Base-by-base conservation (phyloP, 208 protist species). In the Leptomonas pyrrhocoris region DNA sequence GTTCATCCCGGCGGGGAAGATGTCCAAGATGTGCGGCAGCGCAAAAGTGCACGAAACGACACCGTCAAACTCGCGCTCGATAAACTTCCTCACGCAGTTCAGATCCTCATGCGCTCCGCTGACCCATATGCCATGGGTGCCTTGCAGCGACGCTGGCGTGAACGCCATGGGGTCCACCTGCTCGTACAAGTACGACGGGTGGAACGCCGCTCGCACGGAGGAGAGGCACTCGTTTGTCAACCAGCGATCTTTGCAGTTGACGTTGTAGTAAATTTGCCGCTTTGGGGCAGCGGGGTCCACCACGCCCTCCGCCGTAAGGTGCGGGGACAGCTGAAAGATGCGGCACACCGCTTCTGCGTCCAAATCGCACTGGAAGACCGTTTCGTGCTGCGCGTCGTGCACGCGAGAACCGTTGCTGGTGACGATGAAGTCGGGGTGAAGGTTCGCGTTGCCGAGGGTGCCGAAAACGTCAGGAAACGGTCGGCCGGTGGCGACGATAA, bases 321-420 rank as follows among this genome's bases (percentile, higher is more conserved):
- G 36, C 13, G 53, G 69, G 7, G 72, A 48, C 12, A 90, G 60
- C 56, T 81, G 73, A 49, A 92, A 80, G 18, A 94, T 34, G 9
- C 67, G 66, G n/a, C 69, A 67, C n/a, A 92, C 86, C 6, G 68
- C 61, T 5, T 74, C 60, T 2, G 78, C 12, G 53, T 81, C 55
- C 16, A 94, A 56, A 53, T 90, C 62, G 53, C 83, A 72, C 45
- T 53, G 58, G 34, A 73, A 68, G 38, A 94, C 42, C 0, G 79
- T 30, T 9, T 70, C 63, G 51, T 83, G 64, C 28, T 57, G 65
- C 8, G 62, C 71, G 45, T 88, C 77, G 65, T 85, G 79, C 21
- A 92, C 64, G 30, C 85, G 83, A 9, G 81, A 82, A 0, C 89
- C 89, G 70, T 94, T 94, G 59, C 81, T 88, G n/a, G 89, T 89